Base-by-base conservation (phyloP, 352 stramenopile species). In the Pythium monospermum region DNA sequence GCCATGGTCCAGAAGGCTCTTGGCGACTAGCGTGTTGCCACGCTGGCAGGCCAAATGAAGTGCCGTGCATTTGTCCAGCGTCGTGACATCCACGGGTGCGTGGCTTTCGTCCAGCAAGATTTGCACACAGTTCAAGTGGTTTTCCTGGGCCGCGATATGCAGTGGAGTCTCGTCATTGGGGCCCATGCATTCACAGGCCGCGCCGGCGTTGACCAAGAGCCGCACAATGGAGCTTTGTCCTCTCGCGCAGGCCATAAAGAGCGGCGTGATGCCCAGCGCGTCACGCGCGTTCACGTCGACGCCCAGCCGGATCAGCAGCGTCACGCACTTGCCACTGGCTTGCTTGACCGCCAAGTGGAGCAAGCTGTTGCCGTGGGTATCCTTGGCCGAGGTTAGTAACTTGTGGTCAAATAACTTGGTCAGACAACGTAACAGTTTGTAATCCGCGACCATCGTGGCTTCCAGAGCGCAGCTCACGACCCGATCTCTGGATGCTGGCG, bases 61-160 rank as follows among this genome's bases (percentile, higher is more conserved):
- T 36, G 82, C 64, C 26, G 82, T 93, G 63, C 77, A 85, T 26
- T 64, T 56, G 53, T 87, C 72, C 12, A 67, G 57, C 15, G 76
- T 93, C 45, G 69, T 58, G 5, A 53, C 63, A 44, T 93, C 79
- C 39, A 93, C 73, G 1, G 48, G 44, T 8, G 76, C 73, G 11
- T 66, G 59, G 6, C 68, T 69, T 32, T 73, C 56, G 25, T 64
- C 66, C 5, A 93, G 65, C 19, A 91, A 59, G 15, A 88, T 43
- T 50, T 73, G 68, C 26, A 90, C 73, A 39, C 79, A 90, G 41
- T 64, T 69, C 26, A 88, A 50, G 36, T 90, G 82, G 56, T 91
- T 91, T 40, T 93, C 82, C 62, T 93, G 82, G 8, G 79, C 79
- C 3, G 82, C 78, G 23, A 93, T 85, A 51, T 93, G 82, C 30